Percentiles rank a stretch among this genome's conserved stretches.
These are phyloP conservation scores for Chytriomyces hyalinus DNA, from an alignment of 192 early-diverging fungal genomes.

Conservation along the genomic window DNA sequence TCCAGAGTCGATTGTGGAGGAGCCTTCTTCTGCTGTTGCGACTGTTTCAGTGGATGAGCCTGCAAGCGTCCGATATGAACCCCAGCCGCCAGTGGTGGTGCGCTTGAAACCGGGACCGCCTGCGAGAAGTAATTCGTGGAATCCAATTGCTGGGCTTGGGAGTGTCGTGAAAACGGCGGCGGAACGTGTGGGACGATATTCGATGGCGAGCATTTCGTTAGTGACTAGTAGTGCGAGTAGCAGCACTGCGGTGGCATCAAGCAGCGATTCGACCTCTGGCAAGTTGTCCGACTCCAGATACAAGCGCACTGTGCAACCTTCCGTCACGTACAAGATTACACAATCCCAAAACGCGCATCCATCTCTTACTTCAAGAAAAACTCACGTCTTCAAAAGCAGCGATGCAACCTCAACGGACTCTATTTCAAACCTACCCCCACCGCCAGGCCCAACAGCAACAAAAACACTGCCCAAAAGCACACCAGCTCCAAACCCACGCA, in stretches of 20 bases:
- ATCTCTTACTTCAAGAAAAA: neutral
- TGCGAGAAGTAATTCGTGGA: too few species aligned
- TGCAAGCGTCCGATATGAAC: too few species aligned
- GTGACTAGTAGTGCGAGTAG: neutral
- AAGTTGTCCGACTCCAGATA: too few species aligned
- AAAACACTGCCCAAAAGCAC: constrained; percentile 10
- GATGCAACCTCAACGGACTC: neutral
- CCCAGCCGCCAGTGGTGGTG: too few species aligned
- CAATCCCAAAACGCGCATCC: neutral
- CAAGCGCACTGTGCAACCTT: too few species aligned
- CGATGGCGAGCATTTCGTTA: neutral
- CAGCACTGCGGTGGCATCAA: too few species aligned
- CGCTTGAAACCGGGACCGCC: too few species aligned
- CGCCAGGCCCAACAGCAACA: neutral
- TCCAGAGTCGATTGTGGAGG: constrained; percentile 8
- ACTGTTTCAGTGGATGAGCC: neutral
- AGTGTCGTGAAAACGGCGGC: neutral
- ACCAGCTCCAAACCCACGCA: constrained; percentile 59
- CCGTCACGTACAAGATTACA: too few species aligned
- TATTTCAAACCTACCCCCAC: neutral
- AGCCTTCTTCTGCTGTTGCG: neutral
- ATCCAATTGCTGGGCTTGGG: neutral
- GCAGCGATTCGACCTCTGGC: too few species aligned
- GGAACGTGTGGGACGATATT: neutral
- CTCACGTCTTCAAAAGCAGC: neutral